Conservation (phyloP, 805 yeast genomes). For the Kodamaea fukazawae region DNA sequence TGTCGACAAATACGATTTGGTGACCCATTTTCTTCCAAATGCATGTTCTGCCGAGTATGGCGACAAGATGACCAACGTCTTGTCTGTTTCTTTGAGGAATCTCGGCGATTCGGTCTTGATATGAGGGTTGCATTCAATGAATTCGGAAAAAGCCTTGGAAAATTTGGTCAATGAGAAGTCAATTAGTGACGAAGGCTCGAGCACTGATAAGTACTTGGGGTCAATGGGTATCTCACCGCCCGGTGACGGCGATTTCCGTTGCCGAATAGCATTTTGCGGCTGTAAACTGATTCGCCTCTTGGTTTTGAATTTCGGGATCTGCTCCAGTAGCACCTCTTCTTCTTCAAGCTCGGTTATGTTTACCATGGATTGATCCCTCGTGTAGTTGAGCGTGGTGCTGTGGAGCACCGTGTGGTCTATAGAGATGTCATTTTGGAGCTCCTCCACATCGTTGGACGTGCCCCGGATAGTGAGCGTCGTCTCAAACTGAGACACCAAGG, state of each 20-base stretch:
- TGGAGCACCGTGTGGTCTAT: conserved; percentile 37
- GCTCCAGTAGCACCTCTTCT: conserved; percentile 33
- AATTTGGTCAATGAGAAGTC: conserved; percentile 37
- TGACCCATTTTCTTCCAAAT: conserved; percentile 74
- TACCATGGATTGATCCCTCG: conserved; percentile 31
- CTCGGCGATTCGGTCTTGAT: conserved; percentile 40
- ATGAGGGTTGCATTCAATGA: conserved; percentile 41
- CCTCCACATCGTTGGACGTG: conserved; percentile 32
- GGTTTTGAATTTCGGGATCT: conserved; percentile 36
- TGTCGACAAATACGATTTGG: conserved; percentile 60
- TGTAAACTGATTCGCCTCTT: conserved; percentile 29
- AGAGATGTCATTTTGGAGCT: conserved; percentile 31
- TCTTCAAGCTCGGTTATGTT: conserved; percentile 36
- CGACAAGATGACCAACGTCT: conserved; percentile 60
- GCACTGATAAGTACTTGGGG: conserved; percentile 26
- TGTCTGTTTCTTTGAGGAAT: conserved; percentile 35
- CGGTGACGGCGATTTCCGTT: conserved; percentile 1
- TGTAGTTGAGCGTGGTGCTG: conserved; percentile 25
- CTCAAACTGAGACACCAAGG: conserved; percentile 42
- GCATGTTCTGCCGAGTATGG: conserved; percentile 71
- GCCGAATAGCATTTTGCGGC: conserved; percentile 17
- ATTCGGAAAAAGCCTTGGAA: conserved; percentile 43
- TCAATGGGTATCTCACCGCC: conserved; percentile 8
- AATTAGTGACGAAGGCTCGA: conserved; percentile 35
- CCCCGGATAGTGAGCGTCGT: conserved; percentile 43